Percentiles rank a stretch among this genome's conserved stretches.
Conservation (phyloP, 2,329 filamentous ascomycete genomes). For the Ascochyta viciae-villosae region DNA sequence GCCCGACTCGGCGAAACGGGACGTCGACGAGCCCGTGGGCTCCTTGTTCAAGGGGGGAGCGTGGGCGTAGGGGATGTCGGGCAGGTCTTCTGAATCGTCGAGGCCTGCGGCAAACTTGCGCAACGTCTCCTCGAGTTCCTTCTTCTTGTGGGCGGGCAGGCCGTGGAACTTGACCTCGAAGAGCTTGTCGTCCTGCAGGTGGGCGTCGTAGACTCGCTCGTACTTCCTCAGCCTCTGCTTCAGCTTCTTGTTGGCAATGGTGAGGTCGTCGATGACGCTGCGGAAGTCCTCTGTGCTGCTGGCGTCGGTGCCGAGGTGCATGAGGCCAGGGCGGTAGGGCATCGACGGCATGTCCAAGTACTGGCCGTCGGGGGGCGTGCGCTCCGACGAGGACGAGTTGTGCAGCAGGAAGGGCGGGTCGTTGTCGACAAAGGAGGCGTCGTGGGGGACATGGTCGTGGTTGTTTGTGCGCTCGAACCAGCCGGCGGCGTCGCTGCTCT, state of each 20-base stretch:
- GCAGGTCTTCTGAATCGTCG: slow-evolving; percentile 50
- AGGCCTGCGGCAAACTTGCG: slow-evolving; percentile 73
- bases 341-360: slow-evolving; percentile 26
- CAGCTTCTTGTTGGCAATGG: slow-evolving; percentile 80
- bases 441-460: slow-evolving; percentile 54
- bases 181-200: slow-evolving; percentile 75
- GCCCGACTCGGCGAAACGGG: slow-evolving; percentile 59
- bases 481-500: slow-evolving; percentile 59
- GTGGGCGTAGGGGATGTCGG: slow-evolving; percentile 42
- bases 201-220: slow-evolving; percentile 70
- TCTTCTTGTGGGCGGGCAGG: slow-evolving; percentile 73
- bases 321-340: slow-evolving; percentile 44
- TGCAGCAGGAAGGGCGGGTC: slow-evolving; percentile 55
- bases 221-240: slow-evolving; percentile 76
- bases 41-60: slow-evolving; percentile 61
- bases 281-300: slow-evolving; percentile 78
- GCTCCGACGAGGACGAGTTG: slow-evolving; percentile 53
- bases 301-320: slow-evolving; percentile 53
- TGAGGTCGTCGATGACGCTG: slow-evolving; percentile 86
- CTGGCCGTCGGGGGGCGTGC: slow-evolving; percentile 49
- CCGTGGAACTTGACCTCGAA: slow-evolving; percentile 85
- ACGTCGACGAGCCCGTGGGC: slow-evolving; percentile 65
- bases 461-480: slow-evolving; percentile 63
- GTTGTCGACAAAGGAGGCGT: slow-evolving; percentile 51
- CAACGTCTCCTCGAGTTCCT: slow-evolving; percentile 76